Base-by-base conservation (phyloP, 2,329 filamentous ascomycete genomes). In the Aspergillus sp. region DNA sequence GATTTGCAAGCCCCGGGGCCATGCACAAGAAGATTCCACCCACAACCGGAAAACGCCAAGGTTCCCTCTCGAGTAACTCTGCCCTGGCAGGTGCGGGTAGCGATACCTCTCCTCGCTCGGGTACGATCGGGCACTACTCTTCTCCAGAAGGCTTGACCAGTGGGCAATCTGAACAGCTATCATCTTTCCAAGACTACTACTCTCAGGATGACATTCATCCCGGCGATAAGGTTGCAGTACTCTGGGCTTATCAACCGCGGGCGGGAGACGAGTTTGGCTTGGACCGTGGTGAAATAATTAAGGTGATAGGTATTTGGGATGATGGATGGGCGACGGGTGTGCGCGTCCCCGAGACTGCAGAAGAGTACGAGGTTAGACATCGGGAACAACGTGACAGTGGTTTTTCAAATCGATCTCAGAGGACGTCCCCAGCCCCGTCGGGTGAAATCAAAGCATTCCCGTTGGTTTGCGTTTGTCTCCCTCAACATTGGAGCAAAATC, bases 171-270 rank as follows among this genome's bases (percentile, higher is more conserved):
- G 95, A 99, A 75, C 95, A 98, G 73, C 79, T 99, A 54, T 88
- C 90, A 4, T 96, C 92, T 71, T 99, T 99, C 85, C 96, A 96
- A 72, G 95, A 99, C 74, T 99, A 99, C 76, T 99, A 99, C 72
- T 98, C 93, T 2, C 89, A 93, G 66, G 95, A 98, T 68, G 93
- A 98, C 67, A 96, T 99, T 57, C 91, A 93, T 68, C 90, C 93
- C 0, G 89, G 90, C 56, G 93, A 98, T 68, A 89, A 89, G 58
- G 93, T 99, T 43, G 86, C 95, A 14, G 91, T 92, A 2, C 83
- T 99, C 14, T 99, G 95, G 95, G 93, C 95, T 2, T 99, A 99
- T 74, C 91, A 96, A 67, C 93, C 95, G 35, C 90, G 95, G 35
- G 95, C 95, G 4, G 86, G 87, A 31, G 95, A 99, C 69, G 95